These are phyloP conservation scores for Pecoramyces ruminantium DNA, from an alignment of 192 early-diverging fungal species.

Conservation along the genomic window DNA sequence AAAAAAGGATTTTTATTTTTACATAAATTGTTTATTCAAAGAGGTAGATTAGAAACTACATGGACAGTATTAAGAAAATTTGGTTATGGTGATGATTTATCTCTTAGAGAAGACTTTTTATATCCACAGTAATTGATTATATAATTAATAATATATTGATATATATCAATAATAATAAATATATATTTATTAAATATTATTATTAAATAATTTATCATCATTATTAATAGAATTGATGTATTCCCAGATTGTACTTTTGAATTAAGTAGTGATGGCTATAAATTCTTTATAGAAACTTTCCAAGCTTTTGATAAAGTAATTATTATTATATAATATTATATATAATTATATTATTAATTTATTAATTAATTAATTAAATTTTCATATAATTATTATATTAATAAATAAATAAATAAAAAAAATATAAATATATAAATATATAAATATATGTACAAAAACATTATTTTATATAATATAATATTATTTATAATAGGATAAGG, in stretches of 20 bases:
- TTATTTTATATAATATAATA: too few species aligned
- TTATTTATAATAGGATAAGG: slow-evolving; percentile 92
- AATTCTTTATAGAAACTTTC: slow-evolving; percentile 89
- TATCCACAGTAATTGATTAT: slow-evolving; percentile 44
- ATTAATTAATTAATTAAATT: too few species aligned
- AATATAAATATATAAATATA: too few species aligned
- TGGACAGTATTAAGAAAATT: slow-evolving; percentile 94
- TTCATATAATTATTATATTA: too few species aligned
- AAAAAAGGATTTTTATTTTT: slow-evolving; percentile 70
- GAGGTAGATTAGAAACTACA: slow-evolving; percentile 91
- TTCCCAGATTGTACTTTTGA: slow-evolving; percentile 83
- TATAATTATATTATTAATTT: background rate
- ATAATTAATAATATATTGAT: too few species aligned
- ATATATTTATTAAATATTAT: too few species aligned
- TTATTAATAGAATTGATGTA: slow-evolving; percentile 70
- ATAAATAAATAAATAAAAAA: too few species aligned
- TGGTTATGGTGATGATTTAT: slow-evolving; percentile 91
- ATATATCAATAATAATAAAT: too few species aligned
- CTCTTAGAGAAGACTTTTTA: slow-evolving; percentile 79
- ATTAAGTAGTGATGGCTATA: slow-evolving; percentile 79
- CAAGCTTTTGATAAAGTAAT: slow-evolving; percentile 75
- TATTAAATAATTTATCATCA: too few species aligned
- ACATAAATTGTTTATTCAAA: slow-evolving; percentile 91
- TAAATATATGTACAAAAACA: too few species aligned
- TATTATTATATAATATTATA: background rate